Conservation (phyloP, 164 flowering plant genomes). For the Liriodendron chinense region DNA sequence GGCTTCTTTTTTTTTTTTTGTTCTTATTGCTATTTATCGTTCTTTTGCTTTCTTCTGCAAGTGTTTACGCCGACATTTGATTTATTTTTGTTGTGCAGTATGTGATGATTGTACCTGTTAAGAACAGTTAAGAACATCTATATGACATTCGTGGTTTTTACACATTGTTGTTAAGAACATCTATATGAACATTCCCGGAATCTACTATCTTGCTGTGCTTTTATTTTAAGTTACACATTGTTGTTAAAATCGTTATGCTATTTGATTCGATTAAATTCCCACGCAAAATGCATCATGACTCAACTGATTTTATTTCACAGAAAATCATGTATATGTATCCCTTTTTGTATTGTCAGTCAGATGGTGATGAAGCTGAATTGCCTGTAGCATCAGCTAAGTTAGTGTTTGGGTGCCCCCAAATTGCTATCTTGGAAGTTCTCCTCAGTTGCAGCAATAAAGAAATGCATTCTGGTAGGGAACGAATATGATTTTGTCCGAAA, state of each 20-base stretch:
- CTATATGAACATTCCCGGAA: neutral
- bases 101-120: neutral
- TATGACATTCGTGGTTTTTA: neutral
- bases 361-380: no score
- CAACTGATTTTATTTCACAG: no score
- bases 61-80: neutral
- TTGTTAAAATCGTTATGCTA: neutral
- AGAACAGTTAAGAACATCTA: neutral
- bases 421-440: no score
- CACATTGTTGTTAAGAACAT: no score
- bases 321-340: no score
- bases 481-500: no score
- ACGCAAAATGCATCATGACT: neutral
- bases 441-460: no score
- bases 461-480: no score
- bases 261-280: neutral
- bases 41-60: neutral
- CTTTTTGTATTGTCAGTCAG: no score
- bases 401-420: no score
- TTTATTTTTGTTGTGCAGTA: conserved; percentile 9
- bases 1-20: neutral
- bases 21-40: neutral
- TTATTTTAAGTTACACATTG: neutral
- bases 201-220: neutral
- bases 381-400: no score